Evolutionary conservation across 2,329 filamentous ascomycete species (phyloP), one percentile per base, ranked within the genome.

Genomic region (Sporothrix brunneoviolacea): DNA sequence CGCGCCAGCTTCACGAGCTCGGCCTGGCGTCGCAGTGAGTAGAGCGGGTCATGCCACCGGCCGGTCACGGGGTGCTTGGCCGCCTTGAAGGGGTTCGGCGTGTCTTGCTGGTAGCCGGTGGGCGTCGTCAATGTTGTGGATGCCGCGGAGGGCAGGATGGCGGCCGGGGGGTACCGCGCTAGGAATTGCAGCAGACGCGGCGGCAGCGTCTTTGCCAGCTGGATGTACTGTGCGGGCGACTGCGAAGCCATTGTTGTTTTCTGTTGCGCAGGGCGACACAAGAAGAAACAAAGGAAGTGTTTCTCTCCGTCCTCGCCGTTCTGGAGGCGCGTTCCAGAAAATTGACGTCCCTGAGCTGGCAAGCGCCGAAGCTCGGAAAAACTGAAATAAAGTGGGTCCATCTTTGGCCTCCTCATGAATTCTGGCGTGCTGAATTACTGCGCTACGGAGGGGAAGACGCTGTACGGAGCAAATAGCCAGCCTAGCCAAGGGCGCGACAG

Each of bases 1-100:
- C 79, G 73, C 4, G 93, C 91, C 61, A 97, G 68, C 70, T 95
- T 94, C 60, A 93, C 86, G 21, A 98, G 77, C 60, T 95, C 88
- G 21, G 91, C 91, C 74, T 98, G 93, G 55, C 88, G 80, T 50
- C 93, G 81, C 59, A 95, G 75, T 5, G 89, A 94, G 71, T 84
- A 91, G 51, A 83, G 77, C 0, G 93, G 88, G 57, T 89, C 80
- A 58, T 90, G 84, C 88, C 89, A 95, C 65, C 79, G 82, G 19
- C 87, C 86, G 0, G 89, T 95, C 37, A 74, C 70, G 33, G 85
- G 81, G 70, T 95, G 86, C 69, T 87, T 89, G 61, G 80, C 82
- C 33, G 86, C 80, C 55, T 82, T 74, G 73, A 98, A 98, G 0
- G 91, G 91, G 64, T 95, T 93, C 45, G 76, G 74, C 54, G 81